Evolutionary conservation across 208 protist species (phyloP), one percentile per base, ranked within the genome.

Genomic region (Trichomonas vaginalis): DNA sequence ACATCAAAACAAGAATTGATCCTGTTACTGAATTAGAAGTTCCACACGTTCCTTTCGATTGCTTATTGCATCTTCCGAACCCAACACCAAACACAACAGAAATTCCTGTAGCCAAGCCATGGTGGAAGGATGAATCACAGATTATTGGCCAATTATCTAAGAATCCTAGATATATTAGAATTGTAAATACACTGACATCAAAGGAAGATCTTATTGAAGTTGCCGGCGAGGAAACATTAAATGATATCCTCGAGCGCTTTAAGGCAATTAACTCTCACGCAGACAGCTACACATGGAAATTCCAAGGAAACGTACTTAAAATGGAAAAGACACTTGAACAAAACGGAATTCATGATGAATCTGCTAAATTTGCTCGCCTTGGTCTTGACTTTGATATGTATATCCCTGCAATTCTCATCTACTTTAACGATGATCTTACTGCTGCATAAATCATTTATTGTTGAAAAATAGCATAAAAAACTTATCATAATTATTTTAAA

Each of bases 391-490:
- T 46, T 88, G 96, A 97, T 51, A 92, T 82, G 48, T 95, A 96
- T 95, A 96, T 97, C 2, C 96, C 96, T 17, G 96, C 96, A n/a
- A 39, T 97, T 35, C 82, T 96, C 17, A 95, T 97, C 6, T 97
- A 97, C 80, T 97, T 95, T 39, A 86, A 95, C 39, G 96, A 97
- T 87, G 96, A 97, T 88, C 95, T 97, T n/a, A 97, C 96, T 9
- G 95, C 96, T 45, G 95, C 96, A 21, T 96, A 87, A 87, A 47
- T 40, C 23, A 32, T 37, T 61, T 88, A n/a, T n/a, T n/a, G n/a
- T n/a, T n/a, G n/a, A n/a, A n/a, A n/a, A n/a, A n/a, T n/a, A n/a
- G n/a, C n/a, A n/a, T n/a, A n/a, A n/a, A n/a, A n/a, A n/a, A n/a
- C n/a, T n/a, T n/a, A n/a, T n/a, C n/a, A n/a, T n/a, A n/a, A n/a